Conservation (phyloP, 2,329 filamentous ascomycete species). For the Xylaria polymorpha region DNA sequence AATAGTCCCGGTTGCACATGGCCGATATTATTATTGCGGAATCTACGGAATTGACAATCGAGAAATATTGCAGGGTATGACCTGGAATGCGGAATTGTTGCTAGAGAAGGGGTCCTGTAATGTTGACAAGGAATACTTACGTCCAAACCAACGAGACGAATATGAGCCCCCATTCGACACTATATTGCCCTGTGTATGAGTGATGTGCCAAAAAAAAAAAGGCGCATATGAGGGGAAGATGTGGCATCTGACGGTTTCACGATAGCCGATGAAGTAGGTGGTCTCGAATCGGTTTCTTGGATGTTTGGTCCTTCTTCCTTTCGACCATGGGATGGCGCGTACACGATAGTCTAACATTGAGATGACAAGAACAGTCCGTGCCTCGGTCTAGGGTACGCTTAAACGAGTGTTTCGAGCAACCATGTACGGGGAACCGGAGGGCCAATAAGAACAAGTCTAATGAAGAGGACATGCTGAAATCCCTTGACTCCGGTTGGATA, state of each 20-base stretch:
- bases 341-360: neutral
- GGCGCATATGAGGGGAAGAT: neutral
- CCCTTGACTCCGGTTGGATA: conserved; percentile 27
- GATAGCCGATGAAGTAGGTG: neutral
- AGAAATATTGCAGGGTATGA: neutral
- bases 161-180: neutral
- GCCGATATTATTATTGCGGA: neutral
- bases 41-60: neutral
- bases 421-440: neutral
- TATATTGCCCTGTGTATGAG: neutral
- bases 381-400: conserved; percentile 12
- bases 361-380: conserved; percentile 17
- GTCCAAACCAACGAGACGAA: neutral
- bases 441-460: conserved; percentile 26
- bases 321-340: neutral
- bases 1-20: neutral
- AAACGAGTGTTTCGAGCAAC: conserved; percentile 23
- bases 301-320: conserved; percentile 9
- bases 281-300: conserved; percentile 5
- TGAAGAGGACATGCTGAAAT: conserved; percentile 9
- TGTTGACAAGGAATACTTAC: neutral
- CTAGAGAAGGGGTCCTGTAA: neutral
- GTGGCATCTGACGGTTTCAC: conserved; percentile 11
- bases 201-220: neutral
- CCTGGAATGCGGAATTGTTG: neutral